Base-by-base conservation (phyloP, 2,329 filamentous ascomycete species). In the Ramularia endophylla region DNA sequence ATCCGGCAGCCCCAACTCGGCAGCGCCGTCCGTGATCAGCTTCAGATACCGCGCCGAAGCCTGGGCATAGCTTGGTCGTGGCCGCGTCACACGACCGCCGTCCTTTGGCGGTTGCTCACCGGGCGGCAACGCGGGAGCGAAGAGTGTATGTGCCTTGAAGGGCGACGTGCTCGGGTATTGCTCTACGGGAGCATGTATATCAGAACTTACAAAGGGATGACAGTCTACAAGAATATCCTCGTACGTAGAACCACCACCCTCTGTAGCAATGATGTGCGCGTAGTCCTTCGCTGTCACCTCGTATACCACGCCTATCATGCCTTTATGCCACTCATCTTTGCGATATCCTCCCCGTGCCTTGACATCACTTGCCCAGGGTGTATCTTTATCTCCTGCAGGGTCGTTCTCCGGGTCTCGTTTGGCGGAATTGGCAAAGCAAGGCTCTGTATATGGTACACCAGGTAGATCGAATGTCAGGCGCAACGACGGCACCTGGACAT, bases 291-390 rank as follows among this genome's bases (percentile, higher is more conserved):
- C 69, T 1, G 88, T 95, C 20, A 97, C 87, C 67, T 97, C 89
- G 68, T 98, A 98, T 3, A 97, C 92, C 12, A 95, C 87, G 17
- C 92, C 92, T 29, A 95, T 78, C 2, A 98, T 74, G 4, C 87
- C 86, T 57, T 88, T 89, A 49, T 80, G 70, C 88, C 87, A 94
- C 40, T 67, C 68, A 39, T 75, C 69, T 55, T 78, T 76, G 54
- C 75, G 68, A 50, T 75, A 74, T 40, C 58, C 55, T 33, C 64
- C 58, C 7, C 50, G 44, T 3, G 48, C 53, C 47, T 68, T 67
- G 48, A 70, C 49, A 18, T 39, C n/a, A 9, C 33, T n/a, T 4
- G 30, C 17, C n/a, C n/a, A n/a, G n/a, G n/a, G n/a, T n/a, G n/a
- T 11, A 25, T 11, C 11, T 25, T 25, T 11, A 9, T 16, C 15